Conservation (phyloP, 306 rosid genomes). For the Medicago ruthenica region DNA sequence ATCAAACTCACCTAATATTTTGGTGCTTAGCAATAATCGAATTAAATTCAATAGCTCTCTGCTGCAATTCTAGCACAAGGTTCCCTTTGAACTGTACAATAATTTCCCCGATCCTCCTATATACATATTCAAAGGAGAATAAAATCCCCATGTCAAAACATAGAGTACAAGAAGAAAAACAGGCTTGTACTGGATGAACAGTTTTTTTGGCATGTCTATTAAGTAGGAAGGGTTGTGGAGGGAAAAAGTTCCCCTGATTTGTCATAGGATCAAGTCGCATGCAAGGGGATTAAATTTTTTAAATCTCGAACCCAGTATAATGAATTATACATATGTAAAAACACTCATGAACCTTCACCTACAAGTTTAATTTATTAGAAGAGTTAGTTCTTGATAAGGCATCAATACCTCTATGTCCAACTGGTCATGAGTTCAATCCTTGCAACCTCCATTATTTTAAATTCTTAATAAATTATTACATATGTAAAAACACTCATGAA, state of each 20-base stretch:
- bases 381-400: too few relatives aligned
- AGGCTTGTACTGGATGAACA: constrained; percentile 21
- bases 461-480: constrained; percentile 18
- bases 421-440: too few relatives aligned
- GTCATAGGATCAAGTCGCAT: not conserved
- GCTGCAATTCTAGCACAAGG: constrained; percentile 97
- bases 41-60: constrained; percentile 92
- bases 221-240: constrained; percentile 9
- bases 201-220: constrained; percentile 3
- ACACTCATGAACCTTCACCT: too few relatives aligned
- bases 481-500: too few relatives aligned
- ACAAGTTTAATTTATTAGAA: too few relatives aligned
- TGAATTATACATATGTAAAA: not conserved
- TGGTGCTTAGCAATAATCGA: constrained; percentile 77
- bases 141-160: constrained; percentile 42
- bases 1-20: constrained; percentile 70
- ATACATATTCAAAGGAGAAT: constrained; percentile 40
- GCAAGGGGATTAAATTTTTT: constrained; percentile 13
- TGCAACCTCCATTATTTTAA: not conserved
- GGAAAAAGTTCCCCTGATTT: constrained; percentile 31
- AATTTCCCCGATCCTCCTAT: constrained; percentile 85
- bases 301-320: constrained; percentile 21
- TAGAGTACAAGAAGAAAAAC: constrained; percentile 16
- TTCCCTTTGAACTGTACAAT: constrained; percentile 80
- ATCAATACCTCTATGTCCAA: too few relatives aligned